These are phyloP conservation scores for Bruguiera hainesii DNA, from an alignment of 441 rosid species.

Conservation along the genomic window DNA sequence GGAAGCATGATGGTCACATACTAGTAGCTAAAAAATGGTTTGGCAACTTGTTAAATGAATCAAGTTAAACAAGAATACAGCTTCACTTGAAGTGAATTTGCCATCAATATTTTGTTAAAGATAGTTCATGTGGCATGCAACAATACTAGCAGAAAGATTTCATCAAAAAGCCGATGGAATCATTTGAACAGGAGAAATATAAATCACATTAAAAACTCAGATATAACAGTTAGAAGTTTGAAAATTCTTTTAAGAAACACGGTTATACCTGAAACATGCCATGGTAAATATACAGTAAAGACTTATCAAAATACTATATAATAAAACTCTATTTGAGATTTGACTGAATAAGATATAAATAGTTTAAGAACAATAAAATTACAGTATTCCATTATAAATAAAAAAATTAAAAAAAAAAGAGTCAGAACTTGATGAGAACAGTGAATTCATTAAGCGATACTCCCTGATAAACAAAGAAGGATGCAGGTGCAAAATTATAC, in stretches of 20 bases:
- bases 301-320: not conserved
- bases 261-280: not conserved
- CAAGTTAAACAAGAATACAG: not conserved
- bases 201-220: not conserved
- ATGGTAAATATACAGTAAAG: not conserved
- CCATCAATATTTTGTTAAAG: not conserved
- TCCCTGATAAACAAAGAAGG: constrained; percentile 4
- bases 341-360: no score
- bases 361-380: not conserved
- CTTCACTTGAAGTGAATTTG: no score
- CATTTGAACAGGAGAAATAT: not conserved
- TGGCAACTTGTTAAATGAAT: not conserved
- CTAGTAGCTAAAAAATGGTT: not conserved
- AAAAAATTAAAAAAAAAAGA: not conserved
- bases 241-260: not conserved
- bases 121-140: not conserved
- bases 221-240: not conserved
- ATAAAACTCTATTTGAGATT: no score
- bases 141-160: no score
- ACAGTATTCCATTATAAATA: not conserved
- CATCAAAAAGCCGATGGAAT: no score
- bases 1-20: not conserved
- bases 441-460: constrained; percentile 12
- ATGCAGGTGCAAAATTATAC: not conserved
- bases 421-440: constrained; percentile 2